A percentile compares a stretch with the other conserved stretches of the same genome.
Conservation (phyloP, 164 flowering plant species). For the Cinnamomum chago region DNA sequence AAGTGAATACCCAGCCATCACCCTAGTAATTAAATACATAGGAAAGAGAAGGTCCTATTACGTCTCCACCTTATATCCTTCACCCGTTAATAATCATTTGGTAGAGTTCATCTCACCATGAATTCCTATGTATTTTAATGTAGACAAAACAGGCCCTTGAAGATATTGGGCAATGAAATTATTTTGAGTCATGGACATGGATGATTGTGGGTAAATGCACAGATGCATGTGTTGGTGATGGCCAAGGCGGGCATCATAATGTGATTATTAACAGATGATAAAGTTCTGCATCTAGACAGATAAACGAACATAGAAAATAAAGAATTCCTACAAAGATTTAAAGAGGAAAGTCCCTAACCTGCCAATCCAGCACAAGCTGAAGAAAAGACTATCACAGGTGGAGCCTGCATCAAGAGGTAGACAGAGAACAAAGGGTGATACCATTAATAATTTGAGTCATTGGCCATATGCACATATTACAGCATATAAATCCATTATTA, state of each 20-base stretch:
- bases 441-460: background rate
- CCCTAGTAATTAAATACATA: no score
- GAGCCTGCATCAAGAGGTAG: slow-evolving; percentile 59
- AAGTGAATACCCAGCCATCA: no score
- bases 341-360: slow-evolving; percentile 38
- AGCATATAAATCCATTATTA: background rate
- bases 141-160: no score
- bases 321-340: background rate
- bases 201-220: background rate
- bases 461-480: background rate
- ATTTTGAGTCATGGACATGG: no score
- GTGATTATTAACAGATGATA: no score
- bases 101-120: no score
- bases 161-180: no score
- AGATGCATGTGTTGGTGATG: background rate
- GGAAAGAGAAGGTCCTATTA: no score
- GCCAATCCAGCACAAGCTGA: slow-evolving; percentile 95
- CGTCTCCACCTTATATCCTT: no score
- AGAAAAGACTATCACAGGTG: slow-evolving; percentile 92
- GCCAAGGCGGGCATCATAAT: no score
- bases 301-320: background rate
- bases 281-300: background rate
- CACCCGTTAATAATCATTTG: no score
- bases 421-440: slow-evolving; percentile 6
- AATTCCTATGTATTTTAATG: no score